These are phyloP conservation scores for Fusarium sacchari DNA, from an alignment of 2,329 filamentous ascomycete genomes.

Conservation along the genomic window DNA sequence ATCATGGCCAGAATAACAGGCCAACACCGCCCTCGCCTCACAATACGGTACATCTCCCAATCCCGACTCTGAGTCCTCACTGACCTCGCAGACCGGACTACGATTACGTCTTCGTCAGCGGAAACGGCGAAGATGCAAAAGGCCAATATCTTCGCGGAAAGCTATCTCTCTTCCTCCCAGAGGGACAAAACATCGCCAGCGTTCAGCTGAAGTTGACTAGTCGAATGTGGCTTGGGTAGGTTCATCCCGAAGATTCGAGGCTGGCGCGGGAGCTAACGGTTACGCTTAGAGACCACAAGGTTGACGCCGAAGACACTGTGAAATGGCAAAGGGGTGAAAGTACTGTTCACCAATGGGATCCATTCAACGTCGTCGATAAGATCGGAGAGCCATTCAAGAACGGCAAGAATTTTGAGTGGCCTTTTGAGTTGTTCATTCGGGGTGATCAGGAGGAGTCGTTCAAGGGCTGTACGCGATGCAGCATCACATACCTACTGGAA, in stretches of 20 bases:
- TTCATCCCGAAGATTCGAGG: fast-evolving
- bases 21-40: fast-evolving
- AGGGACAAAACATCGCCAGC: background rate
- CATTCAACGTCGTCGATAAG: background rate
- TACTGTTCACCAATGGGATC: background rate
- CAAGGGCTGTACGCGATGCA: constrained; percentile 3
- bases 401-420: background rate
- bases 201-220: background rate
- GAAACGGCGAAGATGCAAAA: background rate
- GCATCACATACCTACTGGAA: background rate
- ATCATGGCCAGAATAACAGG: background rate
- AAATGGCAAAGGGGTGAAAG: constrained; percentile 3
- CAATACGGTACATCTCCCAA: background rate
- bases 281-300: background rate
- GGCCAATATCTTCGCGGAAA: constrained; percentile 6
- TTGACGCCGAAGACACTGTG: background rate
- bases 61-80: fast-evolving
- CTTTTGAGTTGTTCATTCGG: background rate
- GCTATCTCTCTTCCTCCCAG: background rate
- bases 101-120: constrained; percentile 1
- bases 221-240: constrained; percentile 20
- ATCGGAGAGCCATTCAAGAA: fast-evolving
- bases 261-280: background rate
- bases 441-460: constrained; percentile 4
- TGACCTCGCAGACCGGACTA: background rate